These are phyloP conservation scores for Delonix regia DNA, from an alignment of 306 rosid species.

Conservation along the genomic window DNA sequence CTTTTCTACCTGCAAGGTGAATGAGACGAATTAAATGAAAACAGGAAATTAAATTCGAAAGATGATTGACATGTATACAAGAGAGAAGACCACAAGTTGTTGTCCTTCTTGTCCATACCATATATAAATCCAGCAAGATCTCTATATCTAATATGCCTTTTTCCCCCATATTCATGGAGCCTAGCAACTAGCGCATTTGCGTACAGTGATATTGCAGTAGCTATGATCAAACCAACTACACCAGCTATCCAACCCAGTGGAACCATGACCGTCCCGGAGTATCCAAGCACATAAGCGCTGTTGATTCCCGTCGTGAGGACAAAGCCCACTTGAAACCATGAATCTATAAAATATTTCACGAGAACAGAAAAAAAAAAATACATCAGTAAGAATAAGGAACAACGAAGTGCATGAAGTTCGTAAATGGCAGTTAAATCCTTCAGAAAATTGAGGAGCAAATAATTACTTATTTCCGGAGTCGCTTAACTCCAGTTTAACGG, in stretches of 20 bases:
- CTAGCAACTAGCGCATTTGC: constrained; percentile 78
- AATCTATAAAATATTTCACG: constrained; percentile 50
- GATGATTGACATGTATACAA: neutral
- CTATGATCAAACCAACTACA: constrained; percentile 68
- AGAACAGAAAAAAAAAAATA: neutral
- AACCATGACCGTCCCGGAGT: constrained; percentile 84
- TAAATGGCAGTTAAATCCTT: neutral
- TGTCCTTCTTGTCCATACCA: constrained; percentile 47
- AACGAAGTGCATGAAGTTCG: neutral
- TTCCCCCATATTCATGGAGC: constrained; percentile 90
- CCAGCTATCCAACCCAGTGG: constrained; percentile 86
- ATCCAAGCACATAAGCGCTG: constrained; percentile 93
- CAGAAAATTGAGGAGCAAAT: neutral
- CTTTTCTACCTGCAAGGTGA: constrained; percentile 66
- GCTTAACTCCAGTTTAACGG: neutral
- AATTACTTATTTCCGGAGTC: neutral
- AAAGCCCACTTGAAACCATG: constrained; percentile 91
- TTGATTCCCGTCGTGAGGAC: constrained; percentile 93
- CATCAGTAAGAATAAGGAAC: neutral
- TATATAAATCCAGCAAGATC: constrained; percentile 88
- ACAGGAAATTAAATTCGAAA: neutral
- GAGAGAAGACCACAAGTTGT: neutral
- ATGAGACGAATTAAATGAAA: constrained; percentile 1
- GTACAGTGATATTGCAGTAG: constrained; percentile 68
- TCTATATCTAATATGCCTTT: constrained; percentile 90